Base-by-base conservation (phyloP, 768 basidiomycete genomes). In the Trametes cubensis region DNA sequence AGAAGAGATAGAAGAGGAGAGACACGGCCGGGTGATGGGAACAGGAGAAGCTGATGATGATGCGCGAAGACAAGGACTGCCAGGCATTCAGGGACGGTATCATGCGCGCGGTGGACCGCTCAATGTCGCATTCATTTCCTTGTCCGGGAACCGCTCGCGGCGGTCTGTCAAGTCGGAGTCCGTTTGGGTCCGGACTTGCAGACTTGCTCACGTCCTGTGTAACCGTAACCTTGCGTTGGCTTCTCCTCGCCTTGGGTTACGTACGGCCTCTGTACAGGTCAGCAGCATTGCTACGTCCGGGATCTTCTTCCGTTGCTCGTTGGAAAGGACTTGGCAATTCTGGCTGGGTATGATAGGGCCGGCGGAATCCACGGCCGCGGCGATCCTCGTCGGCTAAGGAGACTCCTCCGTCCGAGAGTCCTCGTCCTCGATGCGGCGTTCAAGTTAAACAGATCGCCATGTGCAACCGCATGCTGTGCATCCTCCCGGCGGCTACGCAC, bases 41-140 rank as follows among this genome's bases (percentile, higher is more conserved):
- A 64, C 58, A 63, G 39, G 42, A 60, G 62, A 64, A 55, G 58
- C 58, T 64, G 62, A 64, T 64, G 53, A 55, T 55, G 57, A 55
- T 58, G 56, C 46, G 51, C 52, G 58, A 60, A 63, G 34, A 58
- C 45, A 23, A 20, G 45, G 13, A 38, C 56, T 15, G 47, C 10
- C 60, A n/a, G 21, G 4, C 50, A 20, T 39, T 17, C 60, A n/a
- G 21, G 4, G 20, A n/a, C 45, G 20, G 25, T 58, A 58, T 58
- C 57, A 56, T 30, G 25, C 39, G 57, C 48, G 48, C 39, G 39
- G 34, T 15, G 21, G 28, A 51, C 34, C 28, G 49, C 49, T 34
- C 51, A 40, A 40, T 40, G 34, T 40, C 38, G 51, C 51, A 40
- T 38, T 40, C 51, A 39, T 13, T 53, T 8, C 51, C 38, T 39